Conservation (phyloP, 768 basidiomycete species). For the Candolleomyces efflorescens region DNA sequence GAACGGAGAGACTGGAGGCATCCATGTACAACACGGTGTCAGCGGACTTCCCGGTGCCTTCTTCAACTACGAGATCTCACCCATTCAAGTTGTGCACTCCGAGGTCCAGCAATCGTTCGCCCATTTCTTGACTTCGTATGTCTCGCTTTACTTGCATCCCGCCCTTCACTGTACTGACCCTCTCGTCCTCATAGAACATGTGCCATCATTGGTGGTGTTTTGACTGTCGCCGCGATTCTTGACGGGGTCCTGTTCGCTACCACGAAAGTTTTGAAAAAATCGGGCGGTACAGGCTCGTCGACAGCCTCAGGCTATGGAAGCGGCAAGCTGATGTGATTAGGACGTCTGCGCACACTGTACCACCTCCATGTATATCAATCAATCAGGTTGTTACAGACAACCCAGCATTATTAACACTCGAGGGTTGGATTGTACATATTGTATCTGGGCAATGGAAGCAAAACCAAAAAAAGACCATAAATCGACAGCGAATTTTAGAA, state of each 20-base stretch:
- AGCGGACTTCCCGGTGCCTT: conserved; percentile 79
- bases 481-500: no score
- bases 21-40: conserved; percentile 71
- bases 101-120: conserved; percentile 94
- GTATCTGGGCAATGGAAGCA: background rate
- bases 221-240: conserved; percentile 88
- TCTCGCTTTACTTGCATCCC: conserved; percentile 12
- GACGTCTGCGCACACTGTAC: conserved; percentile 11
- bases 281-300: conserved; percentile 16
- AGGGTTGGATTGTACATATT: background rate
- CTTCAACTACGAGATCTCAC: conserved; percentile 96
- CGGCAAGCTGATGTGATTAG: conserved; percentile 44
- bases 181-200: conserved; percentile 60
- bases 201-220: conserved; percentile 95
- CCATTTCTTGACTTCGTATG: conserved; percentile 96
- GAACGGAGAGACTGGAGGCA: conserved; percentile 55
- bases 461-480: no score
- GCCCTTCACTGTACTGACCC: background rate
- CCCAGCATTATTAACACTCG: background rate
- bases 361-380: conserved; percentile 13
- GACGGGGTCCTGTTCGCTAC: conserved; percentile 88
- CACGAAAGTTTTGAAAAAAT: conserved; percentile 68
- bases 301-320: conserved; percentile 24
- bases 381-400: conserved; percentile 1
- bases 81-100: conserved; percentile 88